phyloP scores from a whole-genome alignment of 495 filamentous ascomycete species.

The Hypoxylon subgilvum region DNA sequence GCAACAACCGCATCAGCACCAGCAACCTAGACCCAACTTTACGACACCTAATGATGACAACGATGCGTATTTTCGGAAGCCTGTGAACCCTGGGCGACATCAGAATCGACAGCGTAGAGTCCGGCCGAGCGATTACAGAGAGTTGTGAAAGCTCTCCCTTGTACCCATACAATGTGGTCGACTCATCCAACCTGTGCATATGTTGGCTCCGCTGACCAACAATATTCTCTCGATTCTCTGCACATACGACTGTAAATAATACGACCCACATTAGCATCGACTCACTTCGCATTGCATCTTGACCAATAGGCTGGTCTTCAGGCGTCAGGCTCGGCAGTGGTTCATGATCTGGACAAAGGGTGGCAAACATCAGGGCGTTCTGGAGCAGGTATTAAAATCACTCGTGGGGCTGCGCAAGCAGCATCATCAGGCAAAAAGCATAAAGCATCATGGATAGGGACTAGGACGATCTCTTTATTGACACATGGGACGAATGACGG shows the following conservation, averaged over 20 bases:
- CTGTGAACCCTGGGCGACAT: conserved; percentile 92
- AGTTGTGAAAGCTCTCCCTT: conserved; percentile 60
- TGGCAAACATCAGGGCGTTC: conserved; percentile 1
- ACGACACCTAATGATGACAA: conserved; percentile 74
- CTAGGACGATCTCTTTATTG: not conserved
- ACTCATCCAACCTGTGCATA: not conserved
- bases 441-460: not conserved
- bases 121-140: conserved; percentile 86
- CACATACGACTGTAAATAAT: conserved; percentile 25
- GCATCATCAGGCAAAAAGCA: not conserved
- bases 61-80: conserved; percentile 92
- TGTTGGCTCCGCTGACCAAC: not conserved
- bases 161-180: not conserved
- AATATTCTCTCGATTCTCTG: conserved; percentile 4
- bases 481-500: no score
- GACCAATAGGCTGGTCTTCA: conserved; percentile 11
- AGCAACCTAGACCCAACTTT: conserved; percentile 71
- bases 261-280: conserved; percentile 2
- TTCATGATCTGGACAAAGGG: conserved; percentile 21
- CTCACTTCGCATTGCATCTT: conserved; percentile 31
- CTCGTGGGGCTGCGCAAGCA: not conserved
- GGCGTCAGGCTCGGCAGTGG: conserved; percentile 21
- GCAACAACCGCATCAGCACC: conserved; percentile 46
- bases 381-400: not conserved
- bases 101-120: conserved; percentile 77